Base-by-base conservation (phyloP, 2,329 filamentous ascomycete species). In the Huntiella decipiens region DNA sequence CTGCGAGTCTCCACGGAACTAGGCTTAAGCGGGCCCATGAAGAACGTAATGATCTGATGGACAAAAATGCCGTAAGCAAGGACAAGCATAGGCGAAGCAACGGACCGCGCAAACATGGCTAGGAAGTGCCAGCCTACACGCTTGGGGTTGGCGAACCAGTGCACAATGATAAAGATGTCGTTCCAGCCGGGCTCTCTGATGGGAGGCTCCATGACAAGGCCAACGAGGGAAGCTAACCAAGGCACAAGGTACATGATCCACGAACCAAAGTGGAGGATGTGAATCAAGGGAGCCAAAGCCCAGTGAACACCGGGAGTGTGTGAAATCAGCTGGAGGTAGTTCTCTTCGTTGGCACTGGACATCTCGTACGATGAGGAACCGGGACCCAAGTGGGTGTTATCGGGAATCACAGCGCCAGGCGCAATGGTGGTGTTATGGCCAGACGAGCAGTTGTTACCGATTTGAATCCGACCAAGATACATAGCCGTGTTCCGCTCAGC, bases 301-400 rank as follows among this genome's bases (percentile, higher is more conserved):
- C 66, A 67, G 54, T 71, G 68, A 2, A 66, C 56, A 39, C 60
- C 55, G 32, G 65, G 62, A 1, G 60, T 57, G 22, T 57, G 58
- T 45, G 55, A 57, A 0, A 60, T 50, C 3, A 61, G 58, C 1
- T 68, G 56, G 37, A 68, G 61, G 11, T 67, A 64, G 55, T 70
- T 68, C 4, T 58, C 55, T 52, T 72, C 67, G 8, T 61, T 58
- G 2, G 63, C 63, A 50, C 69, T 66, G 16, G 62, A 54, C 17
- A 65, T 56, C 52, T 74, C 71, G 67, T 70, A 73, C 53, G 68
- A 73, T 0, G 70, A 73, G 1, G 70, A 72, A 55, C 73, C 74
- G 5, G 67, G 63, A 1, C 71, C 71, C 19, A 75, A 66, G 56
- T 67, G 73, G 2, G 65, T 65, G 48, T 65, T 59, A 4, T 65